These are phyloP conservation scores for Pisolithus microcarpus DNA, from an alignment of 768 basidiomycete genomes.

Conservation along the genomic window DNA sequence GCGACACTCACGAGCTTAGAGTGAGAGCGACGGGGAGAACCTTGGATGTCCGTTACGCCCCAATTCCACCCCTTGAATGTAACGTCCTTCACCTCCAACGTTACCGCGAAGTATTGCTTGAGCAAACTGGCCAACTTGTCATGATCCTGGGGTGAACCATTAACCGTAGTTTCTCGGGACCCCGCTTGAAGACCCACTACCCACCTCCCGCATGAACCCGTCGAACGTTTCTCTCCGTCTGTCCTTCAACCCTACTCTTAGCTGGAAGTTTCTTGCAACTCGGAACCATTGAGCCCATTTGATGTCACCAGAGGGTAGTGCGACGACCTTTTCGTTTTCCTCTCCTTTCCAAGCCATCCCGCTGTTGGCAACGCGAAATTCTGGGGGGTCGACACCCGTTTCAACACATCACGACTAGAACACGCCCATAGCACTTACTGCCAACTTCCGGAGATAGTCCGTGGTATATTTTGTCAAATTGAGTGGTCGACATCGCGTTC, in stretches of 20 bases:
- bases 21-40: slow-evolving; percentile 33
- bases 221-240: slow-evolving; percentile 81
- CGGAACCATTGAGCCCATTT: slow-evolving; percentile 90
- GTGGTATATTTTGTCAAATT: slow-evolving; percentile 83
- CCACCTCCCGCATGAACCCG: slow-evolving; percentile 84
- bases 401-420: not conserved
- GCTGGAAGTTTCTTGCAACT: slow-evolving; percentile 88
- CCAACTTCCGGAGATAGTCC: slow-evolving; percentile 66
- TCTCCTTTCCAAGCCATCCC: slow-evolving; percentile 94
- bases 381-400: slow-evolving; percentile 29
- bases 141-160: slow-evolving; percentile 56
- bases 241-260: slow-evolving; percentile 76
- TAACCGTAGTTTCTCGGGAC: not conserved
- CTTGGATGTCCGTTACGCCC: slow-evolving; percentile 93
- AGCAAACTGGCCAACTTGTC: slow-evolving; percentile 75
- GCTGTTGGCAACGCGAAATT: slow-evolving; percentile 80
- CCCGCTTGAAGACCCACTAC: slow-evolving; percentile 1
- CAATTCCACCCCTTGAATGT: slow-evolving; percentile 98
- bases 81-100: slow-evolving; percentile 79
- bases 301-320: slow-evolving; percentile 64
- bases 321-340: slow-evolving; percentile 54
- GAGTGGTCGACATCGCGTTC: slow-evolving; percentile 51
- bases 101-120: slow-evolving; percentile 82
- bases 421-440: slow-evolving; percentile 49
- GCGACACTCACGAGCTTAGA: not conserved